Evolutionary conservation across 2,329 filamentous ascomycete species (phyloP), one percentile per base, ranked within the genome.

Genomic region (Beauveria sp.): DNA sequence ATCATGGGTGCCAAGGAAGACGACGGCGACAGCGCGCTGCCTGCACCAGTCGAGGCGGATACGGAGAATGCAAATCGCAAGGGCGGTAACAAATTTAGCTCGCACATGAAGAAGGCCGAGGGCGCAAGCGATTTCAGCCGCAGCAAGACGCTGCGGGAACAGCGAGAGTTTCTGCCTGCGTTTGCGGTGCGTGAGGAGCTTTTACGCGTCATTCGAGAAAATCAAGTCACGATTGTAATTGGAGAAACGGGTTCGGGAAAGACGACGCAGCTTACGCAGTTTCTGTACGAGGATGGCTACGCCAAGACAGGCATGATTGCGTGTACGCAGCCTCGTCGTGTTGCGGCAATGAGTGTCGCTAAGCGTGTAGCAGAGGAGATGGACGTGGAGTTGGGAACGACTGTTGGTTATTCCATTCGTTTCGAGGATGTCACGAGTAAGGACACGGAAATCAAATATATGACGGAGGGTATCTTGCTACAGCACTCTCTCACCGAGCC

Each of bases 301-400:
- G 91, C 88, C 16, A 89, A 88, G 61, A 77, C 82, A 38, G 95
- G 95, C 54, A 87, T 97, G 82, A 98, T 99, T 68, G 93, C 92
- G 5, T 99, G 95, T 72, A 99, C 95, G 1, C 95, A 99, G 68
- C 95, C 95, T 58, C 86, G 95, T 69, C 90, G 95, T 80, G 96
- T 99, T 40, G 95, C 95, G 26, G 95, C 95, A 24, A 99, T 99
- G 95, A 97, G 93, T 76, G 95, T 99, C 31, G 95, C 95, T 2
- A 98, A 98, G 74, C 92, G 95, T 79, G 95, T 99, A 45, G 91
- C 91, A 62, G 95, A 99, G 76, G 95, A 99, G 77, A 99, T 99
- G 96, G 90, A 96, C 67, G 92, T 96, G 50, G 88, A 88, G 62
- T 80, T 99, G 10, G 95, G 95, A 54, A 88, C 88, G 62, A 84